phyloP scores from a whole-genome alignment of 768 basidiomycete genomes.

The Trametes cinnabarina region DNA sequence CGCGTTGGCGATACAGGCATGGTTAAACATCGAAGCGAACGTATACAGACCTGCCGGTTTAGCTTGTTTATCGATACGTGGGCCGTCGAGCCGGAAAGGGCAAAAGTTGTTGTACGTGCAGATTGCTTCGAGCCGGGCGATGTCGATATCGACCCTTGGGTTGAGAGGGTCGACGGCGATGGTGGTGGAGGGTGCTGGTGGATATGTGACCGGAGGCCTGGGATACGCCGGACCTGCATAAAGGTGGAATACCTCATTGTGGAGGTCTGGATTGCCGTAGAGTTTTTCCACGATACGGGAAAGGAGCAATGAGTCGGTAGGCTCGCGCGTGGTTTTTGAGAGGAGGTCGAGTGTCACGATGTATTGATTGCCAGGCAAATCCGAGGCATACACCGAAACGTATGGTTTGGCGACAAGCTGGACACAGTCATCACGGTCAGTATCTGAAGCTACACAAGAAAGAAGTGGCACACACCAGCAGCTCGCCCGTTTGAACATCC shows the following conservation, averaged over 20 bases:
- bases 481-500: constrained; percentile 26
- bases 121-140: constrained; percentile 27
- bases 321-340: neutral
- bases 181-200: constrained; percentile 1
- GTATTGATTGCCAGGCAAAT: constrained; percentile 5
- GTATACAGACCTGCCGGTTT: constrained; percentile 28
- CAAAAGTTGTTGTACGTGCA: constrained; percentile 25
- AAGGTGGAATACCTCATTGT: constrained; percentile 22
- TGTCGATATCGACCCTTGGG: constrained; percentile 22
- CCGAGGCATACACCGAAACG: constrained; percentile 17
- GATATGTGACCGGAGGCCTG: constrained; percentile 17
- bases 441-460: neutral
- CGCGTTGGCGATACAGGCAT: constrained; percentile 31
- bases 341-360: constrained; percentile 10
- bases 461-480: constrained; percentile 22
- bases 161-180: constrained; percentile 1
- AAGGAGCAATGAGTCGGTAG: constrained; percentile 11
- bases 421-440: neutral
- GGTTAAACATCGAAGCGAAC: constrained; percentile 35
- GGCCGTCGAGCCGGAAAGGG: constrained; percentile 1
- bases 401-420: constrained; percentile 32
- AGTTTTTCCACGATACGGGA: constrained; percentile 17
- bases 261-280: constrained; percentile 25
- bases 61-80: neutral
- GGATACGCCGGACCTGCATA: constrained; percentile 28